Evolutionary conservation across 2,329 filamentous ascomycete species (phyloP), one percentile per base, ranked within the genome.

Genomic region (Camillea tinctor): DNA sequence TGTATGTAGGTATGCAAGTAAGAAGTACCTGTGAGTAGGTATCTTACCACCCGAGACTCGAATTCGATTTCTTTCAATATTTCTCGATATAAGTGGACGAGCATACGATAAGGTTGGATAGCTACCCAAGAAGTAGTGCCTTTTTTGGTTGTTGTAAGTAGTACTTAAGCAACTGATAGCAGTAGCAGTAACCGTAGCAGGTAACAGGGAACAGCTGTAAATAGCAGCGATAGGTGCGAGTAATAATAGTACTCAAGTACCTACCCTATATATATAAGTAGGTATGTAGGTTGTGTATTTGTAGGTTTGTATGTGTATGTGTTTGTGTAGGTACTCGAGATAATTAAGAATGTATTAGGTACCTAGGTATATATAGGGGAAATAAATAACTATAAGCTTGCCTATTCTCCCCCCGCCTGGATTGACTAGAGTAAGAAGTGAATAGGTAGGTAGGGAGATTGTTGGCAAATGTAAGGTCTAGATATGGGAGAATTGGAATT

Each of bases 341-440:
- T 30, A 30, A 30, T 9, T 11, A 4, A 11, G 26, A 30, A 30
- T 30, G 24, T 4, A 26, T 4, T 26, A 26, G 24, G 24, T 26
- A 30, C n/a, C 2, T 9, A 44, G 13, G 13, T 30, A 30, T 30
- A 13, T 6, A 30, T 30, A 48, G 63, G 49, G 50, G 40, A 54
- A 52, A 55, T 58, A 56, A 54, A 50, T 56, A 49, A 57, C 57
- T 53, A 50, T 50, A 19, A n/a, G 7, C n/a, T 19, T 2, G 21
- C 15, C 48, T 22, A 17, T 44, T 30, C 6, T 30, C 26, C 36
- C 36, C 36, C 36, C 36, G 36, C 36, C 36, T n/a, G 13, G 36
- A 44, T n/a, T 51, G 20, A 21, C 20, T 22, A 8, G 22, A 21
- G 50, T 3, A 51, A n/a, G 50, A 22, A 50, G 50, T 22, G 15